Evolutionary conservation across 495 filamentous ascomycete genomes (phyloP).

Genomic region (Astrothelium macrocarpum): DNA sequence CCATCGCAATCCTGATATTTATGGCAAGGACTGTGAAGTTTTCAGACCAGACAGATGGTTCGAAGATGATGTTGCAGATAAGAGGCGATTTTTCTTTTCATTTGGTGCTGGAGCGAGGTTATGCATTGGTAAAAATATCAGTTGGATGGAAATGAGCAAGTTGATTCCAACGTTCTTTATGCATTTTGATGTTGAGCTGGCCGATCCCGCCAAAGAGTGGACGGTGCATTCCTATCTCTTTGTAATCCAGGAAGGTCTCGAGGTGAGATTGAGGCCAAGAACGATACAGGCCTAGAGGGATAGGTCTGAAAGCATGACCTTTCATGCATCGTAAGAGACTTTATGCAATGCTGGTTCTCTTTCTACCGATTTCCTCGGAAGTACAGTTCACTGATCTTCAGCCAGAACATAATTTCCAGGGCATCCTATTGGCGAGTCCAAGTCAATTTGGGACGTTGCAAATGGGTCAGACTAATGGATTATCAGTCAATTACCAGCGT

Average conservation of each 20-base stretch:
- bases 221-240: slow-evolving; percentile 20
- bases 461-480: too few relatives aligned
- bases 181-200: slow-evolving; percentile 22
- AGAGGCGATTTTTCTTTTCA: slow-evolving; percentile 28
- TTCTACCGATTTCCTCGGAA: too few relatives aligned
- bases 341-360: too few relatives aligned
- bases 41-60: slow-evolving; percentile 24
- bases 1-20: slow-evolving; percentile 22
- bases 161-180: slow-evolving; percentile 26
- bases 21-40: slow-evolving; percentile 22
- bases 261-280: slow-evolving; percentile 14
- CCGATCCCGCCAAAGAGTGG: slow-evolving; percentile 22
- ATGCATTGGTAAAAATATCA: slow-evolving; percentile 28
- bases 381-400: too few relatives aligned
- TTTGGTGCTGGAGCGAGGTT: slow-evolving; percentile 28
- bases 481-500: too few relatives aligned
- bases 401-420: too few relatives aligned
- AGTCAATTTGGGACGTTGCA: too few relatives aligned
- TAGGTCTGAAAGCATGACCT: too few relatives aligned
- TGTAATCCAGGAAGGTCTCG: slow-evolving; percentile 20
- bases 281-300: not conserved
- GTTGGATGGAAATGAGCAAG: slow-evolving; percentile 29
- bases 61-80: slow-evolving; percentile 17
- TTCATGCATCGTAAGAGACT: too few relatives aligned
- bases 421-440: too few relatives aligned